A percentile compares a stretch with the other conserved stretches of the same genome.
These are phyloP conservation scores for Tinospora cordifolia DNA, from an alignment of 164 flowering plant species.

Conservation along the genomic window DNA sequence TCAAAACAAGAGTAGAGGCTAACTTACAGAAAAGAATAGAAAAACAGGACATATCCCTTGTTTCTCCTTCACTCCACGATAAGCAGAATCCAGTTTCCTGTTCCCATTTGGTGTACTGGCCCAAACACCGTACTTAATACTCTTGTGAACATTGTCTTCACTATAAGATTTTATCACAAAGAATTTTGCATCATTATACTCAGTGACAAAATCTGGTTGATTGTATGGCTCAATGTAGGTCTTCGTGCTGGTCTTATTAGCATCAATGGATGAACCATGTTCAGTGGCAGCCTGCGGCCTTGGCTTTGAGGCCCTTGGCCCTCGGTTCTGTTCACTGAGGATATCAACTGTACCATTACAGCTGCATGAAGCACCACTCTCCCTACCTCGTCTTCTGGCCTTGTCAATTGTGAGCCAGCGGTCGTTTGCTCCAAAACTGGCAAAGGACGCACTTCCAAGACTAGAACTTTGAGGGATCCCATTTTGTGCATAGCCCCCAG, in stretches of 20 bases:
- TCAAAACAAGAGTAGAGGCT: not conserved
- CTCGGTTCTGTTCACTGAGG: constrained; percentile 76
- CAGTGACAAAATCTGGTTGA: constrained; percentile 55
- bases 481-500: constrained; percentile 37
- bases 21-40: constrained; percentile 75
- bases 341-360: constrained; percentile 52
- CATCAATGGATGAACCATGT: constrained; percentile 30
- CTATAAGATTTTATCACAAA: constrained; percentile 91
- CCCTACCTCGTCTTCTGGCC: constrained; percentile 54
- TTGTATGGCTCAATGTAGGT: constrained; percentile 36
- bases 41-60: constrained; percentile 55
- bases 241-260: constrained; percentile 26
- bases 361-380: constrained; percentile 36
- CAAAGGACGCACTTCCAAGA: constrained; percentile 41
- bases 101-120: constrained; percentile 92
- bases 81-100: constrained; percentile 78
- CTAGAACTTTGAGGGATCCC: constrained; percentile 42
- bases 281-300: constrained; percentile 49
- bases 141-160: constrained; percentile 92
- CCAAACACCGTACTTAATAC: constrained; percentile 91
- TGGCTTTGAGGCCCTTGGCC: constrained; percentile 77
- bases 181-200: constrained; percentile 66
- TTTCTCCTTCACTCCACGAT: constrained; percentile 61
- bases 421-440: constrained; percentile 38
- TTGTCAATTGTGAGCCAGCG: constrained; percentile 50